Percentiles rank a stretch among this genome's conserved stretches.
These are phyloP conservation scores for Nematodospora anomalae DNA, from an alignment of 1,139 yeast species.

Conservation along the genomic window DNA sequence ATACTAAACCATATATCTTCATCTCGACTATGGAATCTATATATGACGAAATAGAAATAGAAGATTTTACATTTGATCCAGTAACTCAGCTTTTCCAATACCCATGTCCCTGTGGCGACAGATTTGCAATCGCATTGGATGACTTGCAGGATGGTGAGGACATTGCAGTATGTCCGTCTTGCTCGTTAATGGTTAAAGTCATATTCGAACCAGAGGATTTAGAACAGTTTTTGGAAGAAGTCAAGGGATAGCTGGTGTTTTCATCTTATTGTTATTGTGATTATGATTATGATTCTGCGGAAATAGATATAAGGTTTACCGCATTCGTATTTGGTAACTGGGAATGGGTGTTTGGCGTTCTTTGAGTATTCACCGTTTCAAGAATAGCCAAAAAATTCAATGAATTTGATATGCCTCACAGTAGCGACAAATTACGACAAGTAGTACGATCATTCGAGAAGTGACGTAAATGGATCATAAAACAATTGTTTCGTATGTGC, in stretches of 20 bases:
- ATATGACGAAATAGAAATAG: conserved; percentile 95
- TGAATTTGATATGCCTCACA: too few species aligned
- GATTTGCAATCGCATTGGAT: conserved; percentile 81
- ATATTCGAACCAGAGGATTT: conserved; percentile 67
- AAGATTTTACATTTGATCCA: conserved; percentile 91
- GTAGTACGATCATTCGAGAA: too few species aligned
- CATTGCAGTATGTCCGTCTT: conserved; percentile 94
- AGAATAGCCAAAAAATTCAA: too few species aligned
- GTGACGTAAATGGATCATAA: too few species aligned
- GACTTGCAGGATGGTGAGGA: conserved; percentile 91
- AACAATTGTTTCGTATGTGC: too few species aligned
- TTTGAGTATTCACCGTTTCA: too few species aligned
- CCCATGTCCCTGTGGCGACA: conserved; percentile 98
- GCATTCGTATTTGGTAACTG: too few species aligned
- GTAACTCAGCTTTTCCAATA: conserved; percentile 78
- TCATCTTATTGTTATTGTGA: too few species aligned
- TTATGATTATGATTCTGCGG: too few species aligned
- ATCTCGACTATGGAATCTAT: conserved; percentile 48
- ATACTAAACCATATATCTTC: neutral
- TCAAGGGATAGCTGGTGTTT: conserved; percentile 3
- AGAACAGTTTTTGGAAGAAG: conserved; percentile 32
- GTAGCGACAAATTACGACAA: too few species aligned
- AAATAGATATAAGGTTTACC: too few species aligned
- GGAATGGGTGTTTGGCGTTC: too few species aligned
- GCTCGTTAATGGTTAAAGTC: conserved; percentile 90